Conservation (phyloP, 371 early-diverging fungal species). For the Lichtheimia ornata region DNA sequence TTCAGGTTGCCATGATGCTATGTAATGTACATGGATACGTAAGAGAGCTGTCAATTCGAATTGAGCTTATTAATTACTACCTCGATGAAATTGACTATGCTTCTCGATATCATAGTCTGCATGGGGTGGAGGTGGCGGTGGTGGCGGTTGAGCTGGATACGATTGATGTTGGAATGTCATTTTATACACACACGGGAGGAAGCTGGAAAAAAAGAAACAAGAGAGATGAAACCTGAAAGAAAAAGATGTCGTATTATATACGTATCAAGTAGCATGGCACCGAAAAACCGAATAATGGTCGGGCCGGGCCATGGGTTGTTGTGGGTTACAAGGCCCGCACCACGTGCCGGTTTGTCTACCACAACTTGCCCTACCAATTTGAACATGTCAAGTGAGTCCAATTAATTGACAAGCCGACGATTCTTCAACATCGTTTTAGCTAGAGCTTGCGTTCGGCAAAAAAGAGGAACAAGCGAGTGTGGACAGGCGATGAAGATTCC, state of each 20-base stretch:
- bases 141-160: background rate
- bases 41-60: background rate
- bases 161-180: background rate
- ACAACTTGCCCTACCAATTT: too few species aligned
- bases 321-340: too few species aligned
- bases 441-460: conserved; percentile 4
- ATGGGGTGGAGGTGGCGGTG: background rate
- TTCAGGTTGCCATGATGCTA: background rate
- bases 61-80: background rate
- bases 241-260: background rate
- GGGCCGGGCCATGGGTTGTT: too few species aligned
- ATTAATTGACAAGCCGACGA: too few species aligned
- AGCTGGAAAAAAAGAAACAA: background rate
- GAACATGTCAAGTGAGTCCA: too few species aligned
- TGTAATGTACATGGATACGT: too few species aligned
- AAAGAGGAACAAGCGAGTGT: conserved; percentile 19
- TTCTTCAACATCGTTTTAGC: background rate
- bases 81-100: conserved; percentile 1
- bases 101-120: background rate
- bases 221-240: background rate
- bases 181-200: background rate
- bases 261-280: too few species aligned
- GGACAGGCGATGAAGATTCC: conserved; percentile 24
- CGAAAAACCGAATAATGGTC: too few species aligned
- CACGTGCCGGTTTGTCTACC: too few species aligned